Base-by-base conservation (phyloP, 1,139 yeast species). In the Kazachstania sp. region DNA sequence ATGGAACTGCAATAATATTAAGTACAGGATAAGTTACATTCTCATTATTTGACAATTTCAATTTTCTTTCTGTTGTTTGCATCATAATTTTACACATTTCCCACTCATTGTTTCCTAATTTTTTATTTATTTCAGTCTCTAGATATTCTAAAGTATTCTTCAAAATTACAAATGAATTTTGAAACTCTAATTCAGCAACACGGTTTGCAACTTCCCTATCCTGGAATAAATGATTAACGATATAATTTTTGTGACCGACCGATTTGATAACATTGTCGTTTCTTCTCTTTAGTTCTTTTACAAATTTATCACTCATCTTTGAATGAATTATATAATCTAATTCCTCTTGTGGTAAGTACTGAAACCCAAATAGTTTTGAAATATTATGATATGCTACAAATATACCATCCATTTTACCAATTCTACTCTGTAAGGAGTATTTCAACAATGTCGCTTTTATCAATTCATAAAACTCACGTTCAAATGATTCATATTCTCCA, bases 331-430 rank as follows among this genome's bases (percentile, higher is more conserved):
- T 70, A 54, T 70, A 69, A 62, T 92, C 97, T 53, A 92, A 75
- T 37, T 82, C 86, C 4, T 71, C 68, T 44, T 88, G 67, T 1
- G 95, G 92, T 28, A 92, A 66, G 64, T 92, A 92, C 64, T 88
- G 92, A 66, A 88, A 92, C 3, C 97, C 98, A 65, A 92, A 86
- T 60, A 90, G 78, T 41, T 81, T 72, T 39, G 78, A 74, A 47
- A 88, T 75, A 62, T 88, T 92, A 66, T 92, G 98, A 63, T 83
- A 92, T 0, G 96, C 96, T 23, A 92, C 73, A 56, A 86, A 88
- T 4, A 92, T 87, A 6, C 98, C 98, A 65, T 90, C 97, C 98
- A 92, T 92, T 57, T 85, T 81, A 1, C 98, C 98, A 43, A 92
- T 85, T 52, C 97, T 73, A 0, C 97, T 97, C 64, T 92, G 98